These are phyloP conservation scores for Lentinula edodes DNA, from an alignment of 768 basidiomycete genomes.

Conservation along the genomic window DNA sequence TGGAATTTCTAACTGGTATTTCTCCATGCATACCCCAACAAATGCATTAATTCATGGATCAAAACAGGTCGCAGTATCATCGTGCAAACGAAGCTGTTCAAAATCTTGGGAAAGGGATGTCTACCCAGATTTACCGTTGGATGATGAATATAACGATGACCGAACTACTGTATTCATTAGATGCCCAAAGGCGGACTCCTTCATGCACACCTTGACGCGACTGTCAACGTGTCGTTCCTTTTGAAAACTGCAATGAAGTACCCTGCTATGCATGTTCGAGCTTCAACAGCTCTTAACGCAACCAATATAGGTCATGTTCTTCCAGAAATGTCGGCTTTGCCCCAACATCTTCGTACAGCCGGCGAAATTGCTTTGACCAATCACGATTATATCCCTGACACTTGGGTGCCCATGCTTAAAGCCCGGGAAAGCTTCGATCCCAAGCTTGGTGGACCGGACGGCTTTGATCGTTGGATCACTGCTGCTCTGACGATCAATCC, in stretches of 20 bases:
- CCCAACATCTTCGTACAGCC: conserved; percentile 18
- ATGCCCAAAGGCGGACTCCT: conserved; percentile 81
- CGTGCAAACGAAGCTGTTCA: conserved; percentile 54
- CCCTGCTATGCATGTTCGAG: conserved; percentile 55
- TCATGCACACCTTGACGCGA: conserved; percentile 73
- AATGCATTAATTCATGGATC: not conserved
- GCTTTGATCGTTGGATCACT: conserved; percentile 65
- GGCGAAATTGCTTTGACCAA: conserved; percentile 17
- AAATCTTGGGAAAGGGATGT: conserved; percentile 52
- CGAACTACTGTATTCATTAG: conserved; percentile 28
- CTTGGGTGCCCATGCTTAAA: conserved; percentile 50
- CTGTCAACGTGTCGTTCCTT: conserved; percentile 49
- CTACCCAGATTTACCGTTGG: not conserved
- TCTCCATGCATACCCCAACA: not conserved
- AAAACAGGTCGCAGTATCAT: conserved; percentile 49
- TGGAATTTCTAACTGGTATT: conserved; percentile 71
- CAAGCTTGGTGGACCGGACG: conserved; percentile 52
- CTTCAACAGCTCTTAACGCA: conserved; percentile 31
- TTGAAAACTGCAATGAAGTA: conserved; percentile 51
- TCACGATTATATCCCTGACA: conserved; percentile 31
- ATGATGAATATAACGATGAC: not conserved
- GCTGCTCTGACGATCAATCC: conserved; percentile 48
- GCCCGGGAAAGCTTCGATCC: conserved; percentile 50
- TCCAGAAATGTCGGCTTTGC: conserved; percentile 52
- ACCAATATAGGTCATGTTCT: conserved; percentile 34